Evolutionary conservation across 139 green algal species (phyloP), one percentile per base, ranked within the genome.

Genomic region (Chlamydomonas sp.): DNA sequence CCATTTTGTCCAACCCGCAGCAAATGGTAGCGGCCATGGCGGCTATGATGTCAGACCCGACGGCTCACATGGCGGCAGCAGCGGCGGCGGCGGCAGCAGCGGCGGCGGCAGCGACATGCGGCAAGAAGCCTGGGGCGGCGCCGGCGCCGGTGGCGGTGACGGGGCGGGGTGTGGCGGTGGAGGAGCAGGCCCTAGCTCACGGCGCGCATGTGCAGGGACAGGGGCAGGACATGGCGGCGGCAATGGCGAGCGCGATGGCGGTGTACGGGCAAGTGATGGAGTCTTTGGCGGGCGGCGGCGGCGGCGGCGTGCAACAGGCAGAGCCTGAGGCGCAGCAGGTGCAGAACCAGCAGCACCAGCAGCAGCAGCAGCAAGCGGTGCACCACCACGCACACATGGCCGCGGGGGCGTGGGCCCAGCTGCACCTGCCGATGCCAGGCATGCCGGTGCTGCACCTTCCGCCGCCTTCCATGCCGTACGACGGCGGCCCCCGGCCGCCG

Each of bases 11-110:
- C 66, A 78, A 57, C 49, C 80, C 80, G 7, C 80, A 85, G 58
- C 31, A 49, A 49, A 85, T 85, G 80, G 80, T 67, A 1, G 79
- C 79, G 5, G 79, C 79, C 14, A 85, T 85, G 80, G 80, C 80
- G 80, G 80, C 80, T 8, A 85, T 85, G 80, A 67, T 20, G 62
- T 62, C 58, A 4, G 67, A 78, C 49, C 66, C 64, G 14, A 77
- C 79, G 1, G 66, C 80, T 4, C 77, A 72, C 67, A 85, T 60
- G 58, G 80, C 80, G 9, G 80, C 63, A 5, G 79, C 67, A 1
- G 80, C 80, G 12, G 80, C 80, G 1, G 80, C 67, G 3, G 80
- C 80, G 17, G 67, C 59, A 57, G 80, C 66, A 14, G 80, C 57
- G 0, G 80, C 57, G 4, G 14, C 31, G 31, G 31, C 31, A 49